Base-by-base conservation (phyloP, 1,139 yeast genomes). In the Magnusiomyces ingens region DNA sequence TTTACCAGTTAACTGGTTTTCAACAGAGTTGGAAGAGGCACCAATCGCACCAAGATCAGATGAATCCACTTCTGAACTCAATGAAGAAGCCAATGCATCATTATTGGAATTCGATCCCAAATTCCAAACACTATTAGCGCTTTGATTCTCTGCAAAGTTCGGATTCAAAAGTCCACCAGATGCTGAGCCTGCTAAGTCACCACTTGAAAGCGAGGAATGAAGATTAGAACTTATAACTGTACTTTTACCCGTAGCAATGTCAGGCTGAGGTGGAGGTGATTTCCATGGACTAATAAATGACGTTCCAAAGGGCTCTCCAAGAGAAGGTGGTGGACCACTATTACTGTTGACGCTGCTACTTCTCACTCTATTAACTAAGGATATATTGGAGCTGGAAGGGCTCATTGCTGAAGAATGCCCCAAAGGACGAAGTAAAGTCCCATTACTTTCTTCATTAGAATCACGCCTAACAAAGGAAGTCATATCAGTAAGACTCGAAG, bases 311-410 rank as follows among this genome's bases (percentile, higher is more conserved):
- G 53, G 43, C n/a, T 54, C 57, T 21, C 57, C 57, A n/a, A 54
- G 46, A 15, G 57, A 52, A 19, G 41, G 44, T 2, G 55, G 57
- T 32, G 52, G 43, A 26, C 55, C 52, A 40, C 49, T 54, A 22
- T 50, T 46, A 48, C 56, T 53, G 44, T 53, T 50, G 22, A 53
- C 38, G 38, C 57, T 52, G 35, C 53, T 50, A 48, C 57, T 54
- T 42, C 55, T 35, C n/a, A 49, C 45, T 38, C 53, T 29, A 15
- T 29, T 12, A n/a, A 50, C 50, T 17, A 52, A 26, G 8, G 32
- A 26, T 4, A 26, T 26, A 26, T 26, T 26, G 4, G 32, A 26
- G 8, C 32, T 26, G 4, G 32, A 26, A 10, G 41, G 22, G 19
- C 45, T 49, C 10, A 21, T 49, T n/a, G 49, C 55, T 21, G 44